Evolutionary conservation across 2,329 filamentous ascomycete species (phyloP).

Genomic region (Xylaria sp.): DNA sequence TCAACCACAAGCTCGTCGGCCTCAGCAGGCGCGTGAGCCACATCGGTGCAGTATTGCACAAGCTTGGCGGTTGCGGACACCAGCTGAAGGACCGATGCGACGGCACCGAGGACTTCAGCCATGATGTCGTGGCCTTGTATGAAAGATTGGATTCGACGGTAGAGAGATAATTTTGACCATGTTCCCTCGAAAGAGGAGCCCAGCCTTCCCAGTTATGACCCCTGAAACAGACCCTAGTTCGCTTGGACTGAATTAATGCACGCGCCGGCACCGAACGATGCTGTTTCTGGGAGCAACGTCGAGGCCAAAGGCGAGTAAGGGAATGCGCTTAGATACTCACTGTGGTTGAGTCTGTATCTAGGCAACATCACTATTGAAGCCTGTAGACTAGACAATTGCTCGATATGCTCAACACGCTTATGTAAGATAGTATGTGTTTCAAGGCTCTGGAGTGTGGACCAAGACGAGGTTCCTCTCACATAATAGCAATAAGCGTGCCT

Average conservation of each 20-base stretch:
- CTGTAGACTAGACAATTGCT: too few relatives aligned
- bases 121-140: neutral
- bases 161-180: neutral
- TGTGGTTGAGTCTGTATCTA: neutral
- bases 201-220: neutral
- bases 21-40: slow-evolving; percentile 2
- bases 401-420: too few relatives aligned
- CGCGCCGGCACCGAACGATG: neutral
- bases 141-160: neutral
- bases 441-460: too few relatives aligned
- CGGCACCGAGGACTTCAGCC: slow-evolving; percentile 2
- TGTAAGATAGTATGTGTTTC: too few relatives aligned
- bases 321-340: neutral
- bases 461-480: too few relatives aligned
- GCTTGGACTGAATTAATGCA: neutral
- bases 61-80: slow-evolving; percentile 10
- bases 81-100: slow-evolving; percentile 11
- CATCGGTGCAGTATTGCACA: slow-evolving; percentile 10
- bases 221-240: slow-evolving; percentile 5
- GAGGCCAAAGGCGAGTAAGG: neutral
- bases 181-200: neutral
- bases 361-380: too few relatives aligned
- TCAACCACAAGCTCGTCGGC: slow-evolving; percentile 6
- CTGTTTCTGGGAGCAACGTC: neutral
- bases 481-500: too few relatives aligned